Evolutionary conservation across 2,329 filamentous ascomycete genomes (phyloP), one percentile per base, ranked within the genome.

Genomic region (Grosmannia penicillata): DNA sequence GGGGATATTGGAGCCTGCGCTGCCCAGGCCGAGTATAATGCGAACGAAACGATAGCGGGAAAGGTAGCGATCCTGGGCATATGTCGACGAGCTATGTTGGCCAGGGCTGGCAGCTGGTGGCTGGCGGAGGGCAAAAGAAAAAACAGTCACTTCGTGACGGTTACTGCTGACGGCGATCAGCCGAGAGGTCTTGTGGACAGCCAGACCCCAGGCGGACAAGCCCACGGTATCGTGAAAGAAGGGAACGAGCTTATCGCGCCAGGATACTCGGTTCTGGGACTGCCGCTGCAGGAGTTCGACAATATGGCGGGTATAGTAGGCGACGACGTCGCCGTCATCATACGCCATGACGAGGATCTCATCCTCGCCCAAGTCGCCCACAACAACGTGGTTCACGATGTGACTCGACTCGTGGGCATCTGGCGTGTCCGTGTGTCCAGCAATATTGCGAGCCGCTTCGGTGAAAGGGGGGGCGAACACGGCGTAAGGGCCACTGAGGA

Each of bases 141-240:
- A 75, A 1, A 75, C 63, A 1, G 61, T 67, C 7, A 70, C 56
- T 44, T 70, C 66, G 37, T 53, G 52, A 4, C 68, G 71, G 53
- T 98, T 98, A 0, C 82, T 77, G 48, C 82, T 83, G 28, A 93
- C 78, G 1, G 89, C 91, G 45, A 98, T 80, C 44, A 95, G 63
- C 0, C 87, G 75, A n/a, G 83, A 84, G 45, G 77, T 63, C 44
- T 74, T 69, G 54, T 96, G 89, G 10, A 94, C 69, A 8, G 85
- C 80, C 34, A 94, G 58, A 0, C 89, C 91, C 91, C 91, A 98
- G 3, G 87, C 89, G 43, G 83, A 89, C 19, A 59, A 61, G 2
- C 73, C 72, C 3, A 94, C 85, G 52, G 82, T 86, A 27, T 81
- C 72, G 42, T 75, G 72, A 41, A 94, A 82, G 51, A 93, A 82